A percentile compares a stretch with the other conserved stretches of the same genome.
Conservation (phyloP, 1,139 yeast genomes). For the Yamadazyma aaseri region DNA sequence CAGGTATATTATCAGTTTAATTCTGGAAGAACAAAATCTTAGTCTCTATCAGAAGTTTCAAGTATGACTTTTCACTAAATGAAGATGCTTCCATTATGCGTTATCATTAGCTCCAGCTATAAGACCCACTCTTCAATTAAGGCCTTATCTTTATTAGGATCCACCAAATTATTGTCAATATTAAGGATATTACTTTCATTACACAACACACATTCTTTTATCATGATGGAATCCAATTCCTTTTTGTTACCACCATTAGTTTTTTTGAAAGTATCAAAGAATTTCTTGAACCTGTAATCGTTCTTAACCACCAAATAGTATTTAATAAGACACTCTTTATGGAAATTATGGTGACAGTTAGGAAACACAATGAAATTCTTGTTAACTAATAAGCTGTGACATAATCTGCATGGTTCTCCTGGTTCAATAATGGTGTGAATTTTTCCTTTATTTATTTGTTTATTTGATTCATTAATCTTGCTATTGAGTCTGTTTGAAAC, state of each 20-base stretch:
- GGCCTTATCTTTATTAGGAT: constrained; percentile 19
- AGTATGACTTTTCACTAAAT: too few relatives aligned
- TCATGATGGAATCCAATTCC: constrained; percentile 60
- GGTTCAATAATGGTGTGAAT: constrained; percentile 61
- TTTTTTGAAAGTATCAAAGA: constrained; percentile 55
- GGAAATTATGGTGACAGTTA: constrained; percentile 82
- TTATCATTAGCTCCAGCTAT: constrained; percentile 5
- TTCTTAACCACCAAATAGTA: constrained; percentile 56
- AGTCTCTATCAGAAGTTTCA: too few relatives aligned
- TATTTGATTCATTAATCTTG: constrained; percentile 54
- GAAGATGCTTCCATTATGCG: background rate
- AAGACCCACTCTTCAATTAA: constrained; percentile 27
- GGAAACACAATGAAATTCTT: constrained; percentile 83
- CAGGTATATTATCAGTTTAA: too few relatives aligned
- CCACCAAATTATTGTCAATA: constrained; percentile 54
- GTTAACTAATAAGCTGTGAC: constrained; percentile 65
- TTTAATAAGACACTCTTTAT: constrained; percentile 78
- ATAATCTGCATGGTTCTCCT: constrained; percentile 77
- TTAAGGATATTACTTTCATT: constrained; percentile 71
- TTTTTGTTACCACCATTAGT: constrained; percentile 28
- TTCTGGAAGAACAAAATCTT: too few relatives aligned
- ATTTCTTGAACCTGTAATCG: constrained; percentile 66
- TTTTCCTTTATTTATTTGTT: constrained; percentile 38
- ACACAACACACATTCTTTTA: constrained; percentile 76
- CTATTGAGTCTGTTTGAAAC: constrained; percentile 62